phyloP scores from a whole-genome alignment of 495 filamentous ascomycete species.

The Immersiella caudata region DNA sequence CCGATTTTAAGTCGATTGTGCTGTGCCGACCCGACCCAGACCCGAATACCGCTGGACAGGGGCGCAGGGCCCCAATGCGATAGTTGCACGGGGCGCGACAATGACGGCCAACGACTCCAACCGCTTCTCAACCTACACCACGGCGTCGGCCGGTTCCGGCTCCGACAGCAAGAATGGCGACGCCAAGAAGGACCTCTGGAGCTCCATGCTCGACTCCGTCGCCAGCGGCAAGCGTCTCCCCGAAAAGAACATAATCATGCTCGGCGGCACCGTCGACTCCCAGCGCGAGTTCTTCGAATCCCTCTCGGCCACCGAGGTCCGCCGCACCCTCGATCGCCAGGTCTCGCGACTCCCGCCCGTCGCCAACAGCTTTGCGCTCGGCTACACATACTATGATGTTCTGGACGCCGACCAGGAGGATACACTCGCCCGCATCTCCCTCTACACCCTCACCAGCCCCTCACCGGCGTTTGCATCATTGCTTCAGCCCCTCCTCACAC shows the following conservation, averaged over 20 bases:
- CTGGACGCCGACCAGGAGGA: slow-evolving; percentile 96
- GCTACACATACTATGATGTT: slow-evolving; percentile 95
- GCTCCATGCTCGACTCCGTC: slow-evolving; percentile 85
- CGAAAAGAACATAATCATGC: slow-evolving; percentile 86
- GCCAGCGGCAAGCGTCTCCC: slow-evolving; percentile 88
- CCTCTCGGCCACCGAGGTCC: slow-evolving; percentile 65
- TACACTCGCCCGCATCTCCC: slow-evolving; percentile 85
- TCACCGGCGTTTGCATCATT: slow-evolving; percentile 82
- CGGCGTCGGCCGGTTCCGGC: slow-evolving; percentile 47
- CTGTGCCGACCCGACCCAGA: background rate
- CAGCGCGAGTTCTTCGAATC: slow-evolving; percentile 90
- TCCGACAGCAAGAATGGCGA: slow-evolving; percentile 63
- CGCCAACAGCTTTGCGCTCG: slow-evolving; percentile 90
- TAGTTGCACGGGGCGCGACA: slow-evolving; percentile 17
- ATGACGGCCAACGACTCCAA: slow-evolving; percentile 59
- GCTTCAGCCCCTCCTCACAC: slow-evolving; percentile 81
- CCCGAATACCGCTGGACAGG: background rate
- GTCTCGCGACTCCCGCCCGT: slow-evolving; percentile 74
- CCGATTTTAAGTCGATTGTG: background rate
- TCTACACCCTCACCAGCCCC: slow-evolving; percentile 84
- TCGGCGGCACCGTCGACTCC: slow-evolving; percentile 86
- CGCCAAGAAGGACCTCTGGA: slow-evolving; percentile 92
- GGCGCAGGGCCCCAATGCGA: slow-evolving; percentile 24
- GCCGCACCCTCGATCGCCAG: slow-evolving; percentile 59
- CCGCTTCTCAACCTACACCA: slow-evolving; percentile 57